Evolutionary conservation across 345 rosid genomes (phyloP).

Genomic region (Psidium friedrichsthalianum): DNA sequence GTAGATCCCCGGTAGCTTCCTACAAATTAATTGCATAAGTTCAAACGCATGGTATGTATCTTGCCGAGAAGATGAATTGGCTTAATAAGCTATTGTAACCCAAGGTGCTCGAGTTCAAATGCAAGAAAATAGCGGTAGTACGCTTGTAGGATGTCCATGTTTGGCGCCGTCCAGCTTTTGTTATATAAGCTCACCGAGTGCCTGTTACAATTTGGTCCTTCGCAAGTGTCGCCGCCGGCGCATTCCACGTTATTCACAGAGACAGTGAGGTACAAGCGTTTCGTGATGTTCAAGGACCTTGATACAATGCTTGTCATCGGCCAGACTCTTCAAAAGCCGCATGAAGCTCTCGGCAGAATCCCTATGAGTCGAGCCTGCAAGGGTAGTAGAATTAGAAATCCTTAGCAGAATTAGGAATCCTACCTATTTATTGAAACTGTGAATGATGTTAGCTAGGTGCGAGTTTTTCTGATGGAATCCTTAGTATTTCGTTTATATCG

Average conservation of each 20-base stretch:
- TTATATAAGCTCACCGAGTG: constrained; percentile 31
- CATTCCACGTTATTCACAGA: constrained; percentile 13
- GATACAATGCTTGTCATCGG: constrained; percentile 2
- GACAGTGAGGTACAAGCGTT: constrained; percentile 6
- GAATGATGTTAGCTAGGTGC: background rate
- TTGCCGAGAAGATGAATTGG: background rate
- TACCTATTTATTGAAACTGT: background rate
- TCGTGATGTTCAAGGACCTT: constrained; percentile 11
- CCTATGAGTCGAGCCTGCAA: constrained; percentile 6
- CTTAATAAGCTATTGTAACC: background rate
- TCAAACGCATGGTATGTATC: too few species aligned
- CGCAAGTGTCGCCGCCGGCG: constrained; percentile 1
- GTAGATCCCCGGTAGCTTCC: background rate
- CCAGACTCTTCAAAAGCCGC: constrained; percentile 1
- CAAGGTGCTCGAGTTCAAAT: background rate
- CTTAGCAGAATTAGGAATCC: too few species aligned
- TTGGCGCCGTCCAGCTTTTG: constrained; percentile 17
- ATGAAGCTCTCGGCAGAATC: constrained; percentile 9
- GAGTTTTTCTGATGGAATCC: background rate
- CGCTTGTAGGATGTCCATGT: constrained; percentile 23
- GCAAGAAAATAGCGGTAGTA: constrained; percentile 8
- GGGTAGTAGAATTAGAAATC: background rate
- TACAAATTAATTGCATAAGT: background rate
- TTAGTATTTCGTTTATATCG: background rate
- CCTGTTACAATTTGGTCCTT: background rate